A percentile compares a stretch with the other conserved stretches of the same genome.
Evolutionary conservation across 495 filamentous ascomycete genomes (phyloP).

Genomic region (Hypoxylon perforatum): DNA sequence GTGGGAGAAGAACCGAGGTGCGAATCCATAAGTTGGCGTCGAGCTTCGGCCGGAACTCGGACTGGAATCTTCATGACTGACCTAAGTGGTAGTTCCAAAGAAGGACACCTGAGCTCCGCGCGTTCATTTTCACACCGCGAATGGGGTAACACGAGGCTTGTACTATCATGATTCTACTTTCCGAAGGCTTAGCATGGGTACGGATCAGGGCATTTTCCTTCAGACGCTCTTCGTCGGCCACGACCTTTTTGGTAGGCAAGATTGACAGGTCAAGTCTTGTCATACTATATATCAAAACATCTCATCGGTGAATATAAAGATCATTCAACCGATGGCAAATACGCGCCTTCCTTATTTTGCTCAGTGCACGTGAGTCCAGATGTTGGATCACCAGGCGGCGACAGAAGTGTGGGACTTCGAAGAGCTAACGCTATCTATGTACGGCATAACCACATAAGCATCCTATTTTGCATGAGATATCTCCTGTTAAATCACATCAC

Average conservation of each 20-base stretch:
- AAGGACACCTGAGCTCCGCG: slow-evolving; percentile 27
- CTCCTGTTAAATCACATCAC: not conserved
- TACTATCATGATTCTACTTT: not conserved
- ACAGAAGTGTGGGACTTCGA: too few species aligned
- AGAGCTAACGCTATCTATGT: too few species aligned
- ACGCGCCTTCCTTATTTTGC: not conserved
- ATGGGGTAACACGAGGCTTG: not conserved
- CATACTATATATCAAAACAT: not conserved
- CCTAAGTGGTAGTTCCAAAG: slow-evolving; percentile 29
- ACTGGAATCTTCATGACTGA: slow-evolving; percentile 10
- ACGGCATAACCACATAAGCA: too few species aligned
- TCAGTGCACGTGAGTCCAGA: not conserved
- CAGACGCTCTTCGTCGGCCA: not conserved
- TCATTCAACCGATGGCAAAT: not conserved
- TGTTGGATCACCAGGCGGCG: too few species aligned
- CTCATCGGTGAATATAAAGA: not conserved
- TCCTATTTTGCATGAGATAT: too few species aligned
- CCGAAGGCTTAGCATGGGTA: not conserved
- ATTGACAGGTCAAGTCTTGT: not conserved
- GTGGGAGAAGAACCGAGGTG: slow-evolving; percentile 48
- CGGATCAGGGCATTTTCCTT: not conserved
- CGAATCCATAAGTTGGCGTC: slow-evolving; percentile 8
- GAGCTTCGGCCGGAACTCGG: not conserved
- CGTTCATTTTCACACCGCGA: not conserved
- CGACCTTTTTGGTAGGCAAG: not conserved